Conservation (phyloP, 768 basidiomycete genomes). For the Macrolepiota albuminosa region DNA sequence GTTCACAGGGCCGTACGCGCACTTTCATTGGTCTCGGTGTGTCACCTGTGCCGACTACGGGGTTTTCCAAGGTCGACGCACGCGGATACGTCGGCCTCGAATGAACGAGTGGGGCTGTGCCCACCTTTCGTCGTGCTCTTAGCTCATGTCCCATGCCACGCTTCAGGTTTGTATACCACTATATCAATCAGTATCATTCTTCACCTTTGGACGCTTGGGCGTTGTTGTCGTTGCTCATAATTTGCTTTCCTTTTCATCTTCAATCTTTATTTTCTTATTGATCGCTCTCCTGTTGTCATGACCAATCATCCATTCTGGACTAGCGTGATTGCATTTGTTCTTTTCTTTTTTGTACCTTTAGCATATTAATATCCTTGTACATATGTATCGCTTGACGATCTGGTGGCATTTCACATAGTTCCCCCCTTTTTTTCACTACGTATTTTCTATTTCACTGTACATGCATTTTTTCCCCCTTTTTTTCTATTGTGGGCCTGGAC, state of each 20-base stretch:
- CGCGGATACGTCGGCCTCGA: slow-evolving; percentile 71
- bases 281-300: slow-evolving; percentile 7
- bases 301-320: not conserved
- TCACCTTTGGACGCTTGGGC: slow-evolving; percentile 16
- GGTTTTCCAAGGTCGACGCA: slow-evolving; percentile 79
- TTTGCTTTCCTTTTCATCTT: slow-evolving; percentile 13
- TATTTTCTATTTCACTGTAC: not conserved
- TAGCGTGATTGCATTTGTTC: slow-evolving; percentile 5
- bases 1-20: slow-evolving; percentile 58
- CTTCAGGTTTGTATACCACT: slow-evolving; percentile 5
- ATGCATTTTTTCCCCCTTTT: not conserved
- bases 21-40: slow-evolving; percentile 71
- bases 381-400: slow-evolving; percentile 9
- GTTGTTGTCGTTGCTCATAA: slow-evolving; percentile 12
- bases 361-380: slow-evolving; percentile 12
- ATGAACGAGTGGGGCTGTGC: slow-evolving; percentile 12
- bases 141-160: slow-evolving; percentile 1
- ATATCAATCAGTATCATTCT: slow-evolving; percentile 14
- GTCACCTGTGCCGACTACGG: slow-evolving; percentile 72
- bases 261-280: slow-evolving; percentile 1
- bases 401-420: not conserved
- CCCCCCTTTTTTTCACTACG: not conserved
- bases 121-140: not conserved
- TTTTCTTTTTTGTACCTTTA: slow-evolving; percentile 13
- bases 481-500: slow-evolving; percentile 4